phyloP scores from a whole-genome alignment of 2,329 filamentous ascomycete species.

The Huntiella omanensis region DNA sequence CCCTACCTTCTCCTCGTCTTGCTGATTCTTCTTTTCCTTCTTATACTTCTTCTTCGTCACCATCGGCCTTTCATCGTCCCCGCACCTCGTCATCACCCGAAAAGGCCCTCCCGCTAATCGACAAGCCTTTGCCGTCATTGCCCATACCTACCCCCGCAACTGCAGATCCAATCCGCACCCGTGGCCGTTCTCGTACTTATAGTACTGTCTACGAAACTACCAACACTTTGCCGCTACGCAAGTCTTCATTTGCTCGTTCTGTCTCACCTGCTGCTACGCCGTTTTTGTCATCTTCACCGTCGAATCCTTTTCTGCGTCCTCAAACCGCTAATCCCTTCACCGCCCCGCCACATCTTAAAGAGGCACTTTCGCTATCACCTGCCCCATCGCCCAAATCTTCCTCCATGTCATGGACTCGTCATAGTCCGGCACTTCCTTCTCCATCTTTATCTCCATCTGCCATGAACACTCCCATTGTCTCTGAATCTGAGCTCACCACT shows the following conservation, averaged over 20 bases:
- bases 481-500: neutral
- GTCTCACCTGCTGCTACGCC: constrained; percentile 1
- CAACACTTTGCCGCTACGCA: too few species aligned
- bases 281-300: neutral
- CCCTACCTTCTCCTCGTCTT: neutral
- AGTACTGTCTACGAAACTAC: too few species aligned
- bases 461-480: neutral
- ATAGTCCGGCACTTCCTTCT: neutral
- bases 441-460: neutral
- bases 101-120: neutral
- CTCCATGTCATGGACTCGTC: neutral
- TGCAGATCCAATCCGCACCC: neutral
- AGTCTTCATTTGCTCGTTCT: neutral
- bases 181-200: too few species aligned
- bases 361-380: neutral
- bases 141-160: neutral
- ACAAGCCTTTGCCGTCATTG: neutral
- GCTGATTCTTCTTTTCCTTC: neutral
- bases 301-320: neutral
- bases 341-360: neutral
- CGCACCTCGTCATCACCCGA: too few species aligned
- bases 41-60: constrained; percentile 1
- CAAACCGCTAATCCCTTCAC: too few species aligned
- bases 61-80: neutral
- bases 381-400: neutral